Conservation (phyloP, 768 basidiomycete species). For the Serendipita vermifera region DNA sequence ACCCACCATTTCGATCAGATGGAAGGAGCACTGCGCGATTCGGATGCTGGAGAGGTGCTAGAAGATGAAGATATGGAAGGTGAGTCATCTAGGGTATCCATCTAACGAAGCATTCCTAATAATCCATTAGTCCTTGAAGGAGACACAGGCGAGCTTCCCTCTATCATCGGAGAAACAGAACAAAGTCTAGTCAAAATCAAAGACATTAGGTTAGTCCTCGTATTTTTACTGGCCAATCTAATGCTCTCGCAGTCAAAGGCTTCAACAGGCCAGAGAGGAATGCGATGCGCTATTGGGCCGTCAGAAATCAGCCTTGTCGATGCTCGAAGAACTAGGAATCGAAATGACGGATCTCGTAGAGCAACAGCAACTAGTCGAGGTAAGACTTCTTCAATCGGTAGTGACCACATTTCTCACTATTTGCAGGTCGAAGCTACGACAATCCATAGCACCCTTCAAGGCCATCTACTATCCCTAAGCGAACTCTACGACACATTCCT, state of each 20-base stretch:
- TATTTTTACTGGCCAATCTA: background rate
- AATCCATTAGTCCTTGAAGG: constrained; percentile 57
- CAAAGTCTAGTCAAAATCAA: constrained; percentile 42
- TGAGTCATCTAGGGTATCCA: constrained; percentile 21
- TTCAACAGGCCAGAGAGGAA: constrained; percentile 32
- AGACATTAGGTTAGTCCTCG: constrained; percentile 38
- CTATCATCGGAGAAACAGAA: constrained; percentile 62
- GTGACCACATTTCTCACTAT: background rate
- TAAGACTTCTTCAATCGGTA: too few relatives aligned
- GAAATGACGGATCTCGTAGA: constrained; percentile 70
- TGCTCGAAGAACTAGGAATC: constrained; percentile 64
- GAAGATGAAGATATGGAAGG: constrained; percentile 58
- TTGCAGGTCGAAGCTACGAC: constrained; percentile 13
- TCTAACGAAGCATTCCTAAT: background rate
- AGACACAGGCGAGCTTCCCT: constrained; percentile 64
- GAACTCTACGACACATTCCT: constrained; percentile 54
- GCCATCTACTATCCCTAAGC: constrained; percentile 47
- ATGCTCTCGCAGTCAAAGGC: constrained; percentile 33
- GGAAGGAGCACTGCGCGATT: constrained; percentile 50
- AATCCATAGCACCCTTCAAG: constrained; percentile 33
- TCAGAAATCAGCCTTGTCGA: constrained; percentile 39
- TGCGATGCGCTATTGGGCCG: constrained; percentile 38
- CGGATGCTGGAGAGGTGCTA: constrained; percentile 54
- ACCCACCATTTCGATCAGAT: constrained; percentile 68
- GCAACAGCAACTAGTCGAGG: constrained; percentile 57